Evolutionary conservation across 2,329 filamentous ascomycete species (phyloP), one percentile per base, ranked within the genome.

Genomic region (Alternaria sp.): DNA sequence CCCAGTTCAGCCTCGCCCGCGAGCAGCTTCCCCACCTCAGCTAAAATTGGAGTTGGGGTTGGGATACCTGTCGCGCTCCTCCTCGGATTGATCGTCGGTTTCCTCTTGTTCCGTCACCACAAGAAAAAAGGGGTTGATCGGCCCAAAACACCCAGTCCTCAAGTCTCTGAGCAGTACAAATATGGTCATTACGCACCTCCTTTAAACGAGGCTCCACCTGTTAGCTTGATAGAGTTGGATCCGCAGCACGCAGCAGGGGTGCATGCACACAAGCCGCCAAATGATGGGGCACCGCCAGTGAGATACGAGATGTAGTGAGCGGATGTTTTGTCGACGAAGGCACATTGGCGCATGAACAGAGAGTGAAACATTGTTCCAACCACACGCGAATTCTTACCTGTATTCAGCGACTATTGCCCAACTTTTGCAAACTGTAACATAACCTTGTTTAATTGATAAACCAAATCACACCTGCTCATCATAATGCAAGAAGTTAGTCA

Each of bases 1-100:
- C 3, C 51, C 8, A 41, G 41, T 28, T 8, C 14, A 24, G 30
- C 30, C 22, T 18, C 51, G 39, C 51, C 16, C 8, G 39, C 26
- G 41, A 32, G 24, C 14, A 32, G 36, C 51, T 54, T 54, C 2
- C 51, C 51, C 16, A 54, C 20, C n/a, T 43, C 51, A 32, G 41
- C 41, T 30, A 54, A 54, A 38, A 54, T 54, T 9, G 41, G 51
- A 1, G 41, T 54, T 26, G 51, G 51, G 18, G 41, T 54, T 14
- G 51, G 30, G 1, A 54, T 54, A 32, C 51, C 51, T 20, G 28
- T 54, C 8, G 51, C 51, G 24, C 41, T 54, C 28, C 22, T 54
- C 9, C 22, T 54, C 18, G 51, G 41, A 7, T 39, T 54, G 4
- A 14, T 36, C 16, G 20, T 44, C 20, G 51, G 51, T 14, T 54